A percentile compares a stretch with the other conserved stretches of the same genome.
Conservation (phyloP, 805 yeast species). For the Candida verbasci region DNA sequence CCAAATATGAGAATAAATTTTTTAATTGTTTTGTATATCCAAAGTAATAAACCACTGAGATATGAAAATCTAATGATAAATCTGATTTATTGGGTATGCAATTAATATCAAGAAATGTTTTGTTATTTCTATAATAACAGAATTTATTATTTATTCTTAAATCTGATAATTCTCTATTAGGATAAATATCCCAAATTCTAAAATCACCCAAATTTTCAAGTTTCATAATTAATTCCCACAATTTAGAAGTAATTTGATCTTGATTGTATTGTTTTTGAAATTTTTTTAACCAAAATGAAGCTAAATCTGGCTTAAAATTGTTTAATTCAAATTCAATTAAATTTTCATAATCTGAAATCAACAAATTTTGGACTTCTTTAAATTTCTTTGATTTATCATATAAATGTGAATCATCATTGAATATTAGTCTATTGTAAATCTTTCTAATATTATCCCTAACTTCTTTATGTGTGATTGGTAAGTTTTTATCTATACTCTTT, state of each 20-base stretch:
- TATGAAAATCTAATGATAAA: constrained; percentile 7
- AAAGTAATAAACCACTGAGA: constrained; percentile 28
- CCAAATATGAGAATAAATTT: constrained; percentile 21
- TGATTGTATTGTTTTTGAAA: constrained; percentile 21
- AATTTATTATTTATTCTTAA: not conserved
- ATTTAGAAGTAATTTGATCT: constrained; percentile 10
- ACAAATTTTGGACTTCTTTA: not conserved
- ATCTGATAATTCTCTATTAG: constrained; percentile 15
- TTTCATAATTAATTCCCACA: constrained; percentile 35
- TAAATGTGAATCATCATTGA: constrained; percentile 12
- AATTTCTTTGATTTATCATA: constrained; percentile 16
- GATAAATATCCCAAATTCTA: constrained; percentile 24
- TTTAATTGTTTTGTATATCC: constrained; percentile 21
- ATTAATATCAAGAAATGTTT: not conserved
- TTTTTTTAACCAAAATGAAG: constrained; percentile 33
- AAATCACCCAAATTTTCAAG: constrained; percentile 30
- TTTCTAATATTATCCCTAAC: constrained; percentile 14
- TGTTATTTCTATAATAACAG: not conserved
- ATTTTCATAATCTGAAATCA: constrained; percentile 31
- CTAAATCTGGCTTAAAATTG: constrained; percentile 37
- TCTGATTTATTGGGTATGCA: not conserved
- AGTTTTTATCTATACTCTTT: not conserved
- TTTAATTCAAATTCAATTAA: constrained; percentile 30
- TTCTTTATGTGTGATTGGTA: not conserved
- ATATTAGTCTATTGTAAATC: constrained; percentile 22